These are phyloP conservation scores for Grammothele lineata DNA, from an alignment of 768 basidiomycete species.

Conservation along the genomic window DNA sequence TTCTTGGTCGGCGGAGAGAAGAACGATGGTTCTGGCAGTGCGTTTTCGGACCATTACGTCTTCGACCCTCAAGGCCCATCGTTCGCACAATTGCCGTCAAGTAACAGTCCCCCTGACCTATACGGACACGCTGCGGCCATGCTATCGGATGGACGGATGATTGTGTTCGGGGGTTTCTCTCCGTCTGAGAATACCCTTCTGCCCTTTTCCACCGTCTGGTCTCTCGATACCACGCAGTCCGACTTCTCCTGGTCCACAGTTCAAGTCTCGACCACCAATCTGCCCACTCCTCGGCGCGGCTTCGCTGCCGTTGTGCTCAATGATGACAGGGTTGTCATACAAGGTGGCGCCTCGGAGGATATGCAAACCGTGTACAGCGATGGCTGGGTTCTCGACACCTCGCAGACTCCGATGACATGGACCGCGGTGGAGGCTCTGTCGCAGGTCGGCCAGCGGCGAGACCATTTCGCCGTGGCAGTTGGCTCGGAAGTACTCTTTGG, in stretches of 20 bases:
- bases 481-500: constrained; percentile 69
- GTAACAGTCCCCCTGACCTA: constrained; percentile 59
- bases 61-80: constrained; percentile 47
- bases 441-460: constrained; percentile 59
- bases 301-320: constrained; percentile 53
- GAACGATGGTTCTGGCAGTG: constrained; percentile 70
- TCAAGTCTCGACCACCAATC: constrained; percentile 30
- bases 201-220: constrained; percentile 57
- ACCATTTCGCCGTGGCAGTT: constrained; percentile 67
- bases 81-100: constrained; percentile 53
- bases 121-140: constrained; percentile 71
- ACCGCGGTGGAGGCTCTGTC: constrained; percentile 43
- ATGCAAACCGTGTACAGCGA: constrained; percentile 50
- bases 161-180: constrained; percentile 74
- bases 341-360: constrained; percentile 67
- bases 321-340: constrained; percentile 60
- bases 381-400: constrained; percentile 69
- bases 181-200: constrained; percentile 43
- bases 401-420: constrained; percentile 58
- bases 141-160: constrained; percentile 61
- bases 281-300: constrained; percentile 58
- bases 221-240: constrained; percentile 51
- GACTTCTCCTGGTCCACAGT: constrained; percentile 47
- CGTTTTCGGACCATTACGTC: constrained; percentile 59
- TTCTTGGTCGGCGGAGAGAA: constrained; percentile 78